These are phyloP conservation scores for Colletotrichum falcatum DNA, from an alignment of 2,329 filamentous ascomycete genomes.

Conservation along the genomic window DNA sequence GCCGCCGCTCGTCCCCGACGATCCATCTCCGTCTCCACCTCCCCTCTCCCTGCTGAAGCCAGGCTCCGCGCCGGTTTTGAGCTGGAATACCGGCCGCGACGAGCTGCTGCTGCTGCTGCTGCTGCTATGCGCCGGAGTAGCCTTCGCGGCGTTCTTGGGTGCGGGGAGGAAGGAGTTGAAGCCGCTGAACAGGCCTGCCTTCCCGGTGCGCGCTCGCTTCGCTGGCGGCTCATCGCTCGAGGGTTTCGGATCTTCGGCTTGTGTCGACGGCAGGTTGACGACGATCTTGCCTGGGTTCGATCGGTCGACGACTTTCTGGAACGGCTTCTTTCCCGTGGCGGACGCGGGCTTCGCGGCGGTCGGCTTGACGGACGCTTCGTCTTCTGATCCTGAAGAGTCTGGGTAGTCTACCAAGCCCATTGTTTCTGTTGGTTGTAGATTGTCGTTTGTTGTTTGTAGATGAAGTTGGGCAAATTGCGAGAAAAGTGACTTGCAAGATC, in stretches of 20 bases:
- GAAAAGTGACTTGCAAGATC: neutral
- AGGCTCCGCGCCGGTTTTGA: conserved; percentile 87
- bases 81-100: conserved; percentile 59
- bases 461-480: conserved; percentile 1
- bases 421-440: conserved; percentile 36
- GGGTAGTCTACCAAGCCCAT: conserved; percentile 90
- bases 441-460: neutral
- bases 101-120: conserved; percentile 46
- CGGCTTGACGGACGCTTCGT: conserved; percentile 48
- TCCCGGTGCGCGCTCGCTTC: conserved; percentile 74
- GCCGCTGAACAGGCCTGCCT: conserved; percentile 74
- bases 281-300: conserved; percentile 86
- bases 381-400: conserved; percentile 79
- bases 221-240: conserved; percentile 69
- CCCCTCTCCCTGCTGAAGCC: conserved; percentile 82
- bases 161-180: conserved; percentile 90
- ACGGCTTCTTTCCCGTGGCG: conserved; percentile 64
- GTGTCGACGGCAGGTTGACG: conserved; percentile 76
- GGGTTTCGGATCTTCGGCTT: conserved; percentile 48
- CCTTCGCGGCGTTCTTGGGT: conserved; percentile 72
- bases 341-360: conserved; percentile 47
- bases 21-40: conserved; percentile 51
- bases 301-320: conserved; percentile 85
- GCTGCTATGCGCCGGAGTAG: conserved; percentile 49
- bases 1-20: conserved; percentile 41